Evolutionary conservation across 2,329 filamentous ascomycete species (phyloP).

Genomic region (Diplodia mutila): DNA sequence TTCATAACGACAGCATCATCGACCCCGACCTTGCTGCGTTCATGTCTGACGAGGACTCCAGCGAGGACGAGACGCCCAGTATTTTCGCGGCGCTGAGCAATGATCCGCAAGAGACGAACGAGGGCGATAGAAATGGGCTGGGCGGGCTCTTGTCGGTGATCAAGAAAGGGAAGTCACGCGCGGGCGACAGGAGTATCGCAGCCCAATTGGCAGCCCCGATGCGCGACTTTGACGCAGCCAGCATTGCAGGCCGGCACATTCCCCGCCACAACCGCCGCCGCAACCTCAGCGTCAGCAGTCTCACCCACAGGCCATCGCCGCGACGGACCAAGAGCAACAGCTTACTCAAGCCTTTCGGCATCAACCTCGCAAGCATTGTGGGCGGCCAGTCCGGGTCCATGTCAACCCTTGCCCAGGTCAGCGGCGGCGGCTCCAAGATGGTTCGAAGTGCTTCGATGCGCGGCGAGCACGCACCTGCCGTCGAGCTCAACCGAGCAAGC

Average conservation of each 20-base stretch:
- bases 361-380: constrained; percentile 42
- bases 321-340: constrained; percentile 62
- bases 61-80: constrained; percentile 87
- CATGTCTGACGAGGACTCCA: constrained; percentile 92
- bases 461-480: constrained; percentile 71
- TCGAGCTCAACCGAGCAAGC: constrained; percentile 86
- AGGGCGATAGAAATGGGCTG: constrained; percentile 75
- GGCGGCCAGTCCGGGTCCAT: constrained; percentile 24
- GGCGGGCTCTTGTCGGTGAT: constrained; percentile 72
- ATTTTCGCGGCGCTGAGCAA: constrained; percentile 76
- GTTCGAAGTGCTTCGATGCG: constrained; percentile 82
- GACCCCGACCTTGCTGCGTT: constrained; percentile 94
- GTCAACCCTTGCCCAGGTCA: constrained; percentile 24
- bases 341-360: constrained; percentile 53
- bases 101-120: constrained; percentile 64
- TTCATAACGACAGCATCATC: constrained; percentile 98
- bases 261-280: constrained; percentile 70
- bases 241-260: constrained; percentile 66
- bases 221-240: constrained; percentile 66
- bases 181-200: constrained; percentile 74
- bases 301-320: constrained; percentile 73
- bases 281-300: constrained; percentile 83
- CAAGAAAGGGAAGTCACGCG: constrained; percentile 73
- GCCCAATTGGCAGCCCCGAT: constrained; percentile 67
- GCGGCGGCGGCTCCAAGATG: constrained; percentile 42